Evolutionary conservation across 306 rosid genomes (phyloP).

Genomic region (Datisca glomerata): DNA sequence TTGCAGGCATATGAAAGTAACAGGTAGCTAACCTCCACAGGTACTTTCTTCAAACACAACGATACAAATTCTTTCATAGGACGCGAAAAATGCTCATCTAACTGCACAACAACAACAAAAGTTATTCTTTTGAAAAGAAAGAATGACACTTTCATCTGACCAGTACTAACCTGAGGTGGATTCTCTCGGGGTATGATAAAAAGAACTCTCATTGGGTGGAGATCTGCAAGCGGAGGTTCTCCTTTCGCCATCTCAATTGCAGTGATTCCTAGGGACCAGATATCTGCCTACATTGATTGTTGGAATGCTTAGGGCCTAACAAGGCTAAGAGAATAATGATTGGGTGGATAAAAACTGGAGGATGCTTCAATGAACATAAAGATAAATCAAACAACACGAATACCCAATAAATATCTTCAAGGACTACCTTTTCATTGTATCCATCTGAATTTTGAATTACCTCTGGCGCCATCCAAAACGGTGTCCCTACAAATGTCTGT

Average conservation of each 20-base stretch:
- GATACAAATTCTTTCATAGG: constrained; percentile 93
- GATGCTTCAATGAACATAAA: neutral
- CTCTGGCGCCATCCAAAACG: constrained; percentile 99
- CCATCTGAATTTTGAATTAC: constrained; percentile 97
- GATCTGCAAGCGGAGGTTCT: constrained; percentile 98
- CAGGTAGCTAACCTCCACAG: constrained; percentile 84
- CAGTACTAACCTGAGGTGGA: constrained; percentile 79
- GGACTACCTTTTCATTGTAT: constrained; percentile 87
- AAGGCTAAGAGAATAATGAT: constrained; percentile 1
- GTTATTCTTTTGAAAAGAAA: constrained; percentile 1
- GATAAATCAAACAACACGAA: neutral
- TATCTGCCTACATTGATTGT: constrained; percentile 73
- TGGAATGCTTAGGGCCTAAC: constrained; percentile 16
- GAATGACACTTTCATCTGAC: neutral
- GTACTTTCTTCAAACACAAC: constrained; percentile 80
- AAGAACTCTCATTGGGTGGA: constrained; percentile 98
- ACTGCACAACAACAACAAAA: constrained; percentile 40
- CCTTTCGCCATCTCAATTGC: constrained; percentile 99
- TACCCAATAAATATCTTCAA: constrained; percentile 2
- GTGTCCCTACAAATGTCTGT: constrained; percentile 99
- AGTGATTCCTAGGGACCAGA: constrained; percentile 97
- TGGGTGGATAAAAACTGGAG: neutral
- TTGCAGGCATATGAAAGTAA: constrained; percentile 3
- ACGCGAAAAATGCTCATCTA: constrained; percentile 98
- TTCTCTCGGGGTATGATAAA: constrained; percentile 95